Evolutionary conservation across 2,329 filamentous ascomycete genomes (phyloP).

Genomic region (Claviceps sp.): DNA sequence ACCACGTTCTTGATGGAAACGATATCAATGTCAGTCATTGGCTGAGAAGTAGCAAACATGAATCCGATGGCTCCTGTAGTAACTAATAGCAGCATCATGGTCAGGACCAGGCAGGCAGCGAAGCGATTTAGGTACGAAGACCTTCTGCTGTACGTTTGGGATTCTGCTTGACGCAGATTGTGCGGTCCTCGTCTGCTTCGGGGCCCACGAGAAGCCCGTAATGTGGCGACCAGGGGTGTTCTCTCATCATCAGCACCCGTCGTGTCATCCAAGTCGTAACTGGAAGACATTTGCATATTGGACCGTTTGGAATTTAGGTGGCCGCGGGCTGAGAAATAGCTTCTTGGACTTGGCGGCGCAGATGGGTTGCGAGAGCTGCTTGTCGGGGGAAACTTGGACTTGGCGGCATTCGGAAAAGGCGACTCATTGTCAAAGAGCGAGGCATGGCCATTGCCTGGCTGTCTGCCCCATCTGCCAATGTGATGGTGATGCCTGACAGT

Average conservation of each 20-base stretch:
- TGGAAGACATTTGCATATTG: constrained; percentile 45
- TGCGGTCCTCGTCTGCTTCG: constrained; percentile 41
- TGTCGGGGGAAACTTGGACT: constrained; percentile 39
- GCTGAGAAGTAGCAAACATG: constrained; percentile 82
- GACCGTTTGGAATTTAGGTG: constrained; percentile 31
- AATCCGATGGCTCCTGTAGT: constrained; percentile 79
- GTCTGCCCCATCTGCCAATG: constrained; percentile 60
- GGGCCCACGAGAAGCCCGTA: constrained; percentile 44
- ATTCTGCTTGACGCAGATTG: constrained; percentile 58
- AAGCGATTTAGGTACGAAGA: constrained; percentile 57
- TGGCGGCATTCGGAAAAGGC: constrained; percentile 57
- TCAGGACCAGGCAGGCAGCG: constrained; percentile 77
- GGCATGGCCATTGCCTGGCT: constrained; percentile 50
- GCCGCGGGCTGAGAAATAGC: constrained; percentile 25
- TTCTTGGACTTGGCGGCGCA: constrained; percentile 57
- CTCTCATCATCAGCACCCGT: constrained; percentile 74
- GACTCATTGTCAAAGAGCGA: constrained; percentile 67
- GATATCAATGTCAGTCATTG: constrained; percentile 66
- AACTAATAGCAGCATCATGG: constrained; percentile 66
- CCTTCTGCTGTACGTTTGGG: constrained; percentile 50
- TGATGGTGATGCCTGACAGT: constrained; percentile 64
- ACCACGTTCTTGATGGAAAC: constrained; percentile 77
- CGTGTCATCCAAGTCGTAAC: constrained; percentile 70
- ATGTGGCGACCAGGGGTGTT: constrained; percentile 58
- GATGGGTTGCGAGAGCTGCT: constrained; percentile 44